Conservation (phyloP, 176 grass and related monocot genomes). For the Hyparrhenia diplandra region DNA sequence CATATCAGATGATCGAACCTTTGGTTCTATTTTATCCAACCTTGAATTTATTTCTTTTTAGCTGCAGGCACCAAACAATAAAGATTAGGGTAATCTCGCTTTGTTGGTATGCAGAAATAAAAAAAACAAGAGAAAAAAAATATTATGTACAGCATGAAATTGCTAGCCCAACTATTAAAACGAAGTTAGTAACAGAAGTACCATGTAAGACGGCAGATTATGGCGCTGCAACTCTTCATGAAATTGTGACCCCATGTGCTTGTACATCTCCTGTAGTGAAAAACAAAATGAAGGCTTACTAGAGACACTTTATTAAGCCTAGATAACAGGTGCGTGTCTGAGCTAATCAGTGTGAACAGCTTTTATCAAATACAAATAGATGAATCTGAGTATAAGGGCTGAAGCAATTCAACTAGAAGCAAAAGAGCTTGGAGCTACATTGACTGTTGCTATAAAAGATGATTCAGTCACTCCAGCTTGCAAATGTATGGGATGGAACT, state of each 20-base stretch:
- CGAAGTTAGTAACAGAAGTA: slow-evolving; percentile 19
- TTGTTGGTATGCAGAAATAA: background rate
- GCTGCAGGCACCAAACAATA: slow-evolving; percentile 52
- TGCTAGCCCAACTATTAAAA: slow-evolving; percentile 11
- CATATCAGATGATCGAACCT: slow-evolving; percentile 56
- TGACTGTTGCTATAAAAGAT: background rate
- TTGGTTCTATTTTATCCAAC: slow-evolving; percentile 88
- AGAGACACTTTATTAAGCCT: background rate
- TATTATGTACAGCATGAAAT: slow-evolving; percentile 2
- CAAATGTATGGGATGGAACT: background rate
- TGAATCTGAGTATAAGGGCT: slow-evolving; percentile 13
- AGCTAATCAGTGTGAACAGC: background rate
- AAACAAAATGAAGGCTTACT: slow-evolving; percentile 19
- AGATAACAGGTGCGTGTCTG: too few species aligned
- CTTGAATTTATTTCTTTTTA: slow-evolving; percentile 92
- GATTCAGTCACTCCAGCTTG: background rate
- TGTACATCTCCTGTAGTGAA: slow-evolving; percentile 85
- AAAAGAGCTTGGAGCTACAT: background rate
- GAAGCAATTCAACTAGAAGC: background rate
- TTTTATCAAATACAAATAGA: background rate
- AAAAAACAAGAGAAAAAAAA: slow-evolving; percentile 3
- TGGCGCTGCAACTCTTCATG: slow-evolving; percentile 93
- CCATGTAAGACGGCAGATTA: slow-evolving; percentile 83
- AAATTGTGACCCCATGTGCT: slow-evolving; percentile 82
- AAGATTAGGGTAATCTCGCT: background rate